Evolutionary conservation across 192 early-diverging fungal species (phyloP), one percentile per base, ranked within the genome.

Genomic region (Phycomyces nitens): DNA sequence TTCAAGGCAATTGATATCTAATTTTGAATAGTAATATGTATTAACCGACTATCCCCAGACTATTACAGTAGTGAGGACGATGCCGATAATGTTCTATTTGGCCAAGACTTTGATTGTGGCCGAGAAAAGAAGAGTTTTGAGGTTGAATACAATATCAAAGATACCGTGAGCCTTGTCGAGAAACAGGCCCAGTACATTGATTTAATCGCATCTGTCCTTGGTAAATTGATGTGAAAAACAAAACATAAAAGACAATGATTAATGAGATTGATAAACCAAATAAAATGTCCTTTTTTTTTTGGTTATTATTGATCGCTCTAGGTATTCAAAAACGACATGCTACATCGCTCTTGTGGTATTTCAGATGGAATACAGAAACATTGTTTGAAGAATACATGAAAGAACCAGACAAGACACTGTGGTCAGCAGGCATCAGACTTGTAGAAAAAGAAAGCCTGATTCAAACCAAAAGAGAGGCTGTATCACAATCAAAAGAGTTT

Each of bases 351-450:
- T 78, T 96, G 39, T 82, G 94, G 22, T 74, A 81, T 65, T 93
- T 89, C 72, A 75, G 82, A 66, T 94, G 92, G 91, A 92, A 93
- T 80, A 93, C 93, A 73, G 93, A 95, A 59, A 77, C 79, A 49
- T 65, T 95, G 10, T 82, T 95, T n/a, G 93, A 95, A 61, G 76
- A 78, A 15, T 88, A 87, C 53, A 87, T 92, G 81, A 91, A 91
- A 59, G 76, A 84, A 62, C 72, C 86, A 3, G 82, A 84, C 38
- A 73, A 70, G 9, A 86, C 86, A 15, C 57, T 84, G 22, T 54
- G 66, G 15, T 58, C 75, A 27, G 90, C 91, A 7, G 92, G 94
- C 12, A 86, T 94, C 0, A 16, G 21, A 0, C 40, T 50, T 11
- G 9, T 42, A 7, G 16, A 40, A 12, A 23, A 63, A 24, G 5